Evolutionary conservation across 306 rosid genomes (phyloP), one percentile per base, ranked within the genome.

Genomic region (Medicago ruthenica): DNA sequence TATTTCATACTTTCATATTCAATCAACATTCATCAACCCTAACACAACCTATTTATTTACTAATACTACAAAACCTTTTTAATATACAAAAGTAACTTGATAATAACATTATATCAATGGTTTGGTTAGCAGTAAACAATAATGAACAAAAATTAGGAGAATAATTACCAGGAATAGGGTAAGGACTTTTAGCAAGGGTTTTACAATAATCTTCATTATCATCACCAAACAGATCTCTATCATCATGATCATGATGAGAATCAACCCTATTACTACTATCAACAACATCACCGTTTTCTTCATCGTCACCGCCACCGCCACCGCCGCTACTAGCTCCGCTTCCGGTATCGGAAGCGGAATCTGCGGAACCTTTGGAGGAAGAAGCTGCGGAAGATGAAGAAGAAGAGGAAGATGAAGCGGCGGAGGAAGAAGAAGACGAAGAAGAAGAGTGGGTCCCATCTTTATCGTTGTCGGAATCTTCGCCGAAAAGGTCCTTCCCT

Each of bases 181-280:
- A 78, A 57, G 99, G 96, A 75, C 97, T 95, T 81, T 55, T 75
- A 22, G 91, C 92, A 55, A 73, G 86, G 82, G 99, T 89, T 88
- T 92, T 92, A 70, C 85, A 83, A 80, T 84, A 95, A 74, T 85
- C 97, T 80, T 95, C 97, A 57, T 90, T 90, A 73, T 95, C 99
- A 47, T 97, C 92, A 21, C 89, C 93, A 78, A 95, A 95, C 10
- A 95, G 96, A 88, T 95, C 99, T 63, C 79, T 90, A 5, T 64
- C 51, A 24, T 92, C 92, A 5, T 45, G 39, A 18, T 37, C 24
- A 4, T 34, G 51, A 34, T 31, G 3, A 17, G 10, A 34, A 1
- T 42, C 6, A 22, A 58, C 80, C 48, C 53, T 78, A 40, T 42
- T 78, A 41, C 42, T 66, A 41, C 48, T 75, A 40, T 75, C 87